These are phyloP conservation scores for Ceratobasidium sp. DNA, from an alignment of 1,284 basidiomycete species.

Conservation along the genomic window DNA sequence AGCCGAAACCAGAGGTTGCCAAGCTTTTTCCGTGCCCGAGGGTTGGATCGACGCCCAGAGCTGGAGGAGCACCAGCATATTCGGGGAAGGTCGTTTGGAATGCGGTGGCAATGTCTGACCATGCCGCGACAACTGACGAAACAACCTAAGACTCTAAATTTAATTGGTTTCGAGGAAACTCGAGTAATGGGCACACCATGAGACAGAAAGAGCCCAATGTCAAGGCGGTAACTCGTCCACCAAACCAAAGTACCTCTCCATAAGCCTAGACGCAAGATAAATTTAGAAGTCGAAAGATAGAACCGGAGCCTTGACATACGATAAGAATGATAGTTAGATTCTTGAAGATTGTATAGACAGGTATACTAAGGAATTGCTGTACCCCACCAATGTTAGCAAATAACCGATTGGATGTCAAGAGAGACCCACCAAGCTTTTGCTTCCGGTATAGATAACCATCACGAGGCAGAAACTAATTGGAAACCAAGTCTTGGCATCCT, in stretches of 20 bases:
- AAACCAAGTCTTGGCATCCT: constrained; percentile 93
- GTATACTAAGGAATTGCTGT: constrained; percentile 93
- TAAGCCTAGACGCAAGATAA: constrained; percentile 73
- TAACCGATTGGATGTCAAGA: constrained; percentile 15
- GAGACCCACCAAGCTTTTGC: constrained; percentile 84
- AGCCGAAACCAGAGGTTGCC: constrained; percentile 79
- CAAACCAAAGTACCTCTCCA: constrained; percentile 98
- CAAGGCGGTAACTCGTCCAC: constrained; percentile 85
- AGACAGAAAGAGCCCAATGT: constrained; percentile 91
- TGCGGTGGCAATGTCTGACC: constrained; percentile 74
- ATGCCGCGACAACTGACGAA: constrained; percentile 96
- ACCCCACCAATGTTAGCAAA: background rate
- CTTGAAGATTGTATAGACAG: constrained; percentile 98
- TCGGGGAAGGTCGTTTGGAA: constrained; percentile 30
- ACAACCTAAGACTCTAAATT: constrained; percentile 69
- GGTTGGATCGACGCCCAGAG: constrained; percentile 48
- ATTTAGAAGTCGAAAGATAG: constrained; percentile 27
- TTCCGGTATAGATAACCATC: constrained; percentile 96
- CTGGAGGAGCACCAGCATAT: constrained; percentile 33
- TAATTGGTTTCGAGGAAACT: constrained; percentile 29
- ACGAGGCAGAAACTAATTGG: constrained; percentile 94
- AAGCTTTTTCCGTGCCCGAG: constrained; percentile 58
- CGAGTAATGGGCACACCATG: constrained; percentile 71
- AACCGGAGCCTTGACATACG: constrained; percentile 60
- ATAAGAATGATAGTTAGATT: constrained; percentile 99